Conservation (phyloP, 768 basidiomycete genomes). For the Lactarius quietus region DNA sequence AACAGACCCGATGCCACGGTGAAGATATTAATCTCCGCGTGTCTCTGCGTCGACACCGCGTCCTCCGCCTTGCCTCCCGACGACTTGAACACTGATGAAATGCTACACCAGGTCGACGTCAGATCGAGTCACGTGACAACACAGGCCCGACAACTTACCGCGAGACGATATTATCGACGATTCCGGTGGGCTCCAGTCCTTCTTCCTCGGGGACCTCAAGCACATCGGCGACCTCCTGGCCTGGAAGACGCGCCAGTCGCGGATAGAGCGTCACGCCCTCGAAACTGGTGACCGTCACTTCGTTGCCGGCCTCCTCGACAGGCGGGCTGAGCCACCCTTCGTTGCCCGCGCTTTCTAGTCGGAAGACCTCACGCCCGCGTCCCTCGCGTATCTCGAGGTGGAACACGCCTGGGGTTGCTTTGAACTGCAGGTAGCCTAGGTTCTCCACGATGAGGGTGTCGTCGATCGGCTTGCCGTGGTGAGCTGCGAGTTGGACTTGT, state of each 20-base stretch:
- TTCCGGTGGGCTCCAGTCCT: constrained; percentile 34
- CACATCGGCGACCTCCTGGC: constrained; percentile 82
- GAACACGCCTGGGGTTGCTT: constrained; percentile 87
- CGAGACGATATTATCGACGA: constrained; percentile 48
- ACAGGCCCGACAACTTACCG: constrained; percentile 42
- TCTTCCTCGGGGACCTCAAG: constrained; percentile 44
- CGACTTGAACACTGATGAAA: constrained; percentile 30
- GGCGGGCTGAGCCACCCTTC: constrained; percentile 83
- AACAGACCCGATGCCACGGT: constrained; percentile 96
- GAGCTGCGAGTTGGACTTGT: constrained; percentile 73
- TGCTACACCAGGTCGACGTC: constrained; percentile 25
- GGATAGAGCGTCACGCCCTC: constrained; percentile 90
- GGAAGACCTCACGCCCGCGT: constrained; percentile 73
- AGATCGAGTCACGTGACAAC: neutral
- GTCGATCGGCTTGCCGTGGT: constrained; percentile 48
- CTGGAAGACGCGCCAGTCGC: constrained; percentile 59
- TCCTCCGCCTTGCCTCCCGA: constrained; percentile 18
- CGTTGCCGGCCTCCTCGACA: constrained; percentile 63
- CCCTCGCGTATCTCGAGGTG: constrained; percentile 79
- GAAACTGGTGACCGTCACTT: constrained; percentile 82
- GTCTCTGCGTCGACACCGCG: constrained; percentile 33
- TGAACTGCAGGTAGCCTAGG: constrained; percentile 94
- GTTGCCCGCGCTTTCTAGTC: constrained; percentile 81
- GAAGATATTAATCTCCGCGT: constrained; percentile 98
- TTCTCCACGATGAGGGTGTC: constrained; percentile 95